Base-by-base conservation (phyloP, 306 rosid genomes). In the Parietaria judaica region DNA sequence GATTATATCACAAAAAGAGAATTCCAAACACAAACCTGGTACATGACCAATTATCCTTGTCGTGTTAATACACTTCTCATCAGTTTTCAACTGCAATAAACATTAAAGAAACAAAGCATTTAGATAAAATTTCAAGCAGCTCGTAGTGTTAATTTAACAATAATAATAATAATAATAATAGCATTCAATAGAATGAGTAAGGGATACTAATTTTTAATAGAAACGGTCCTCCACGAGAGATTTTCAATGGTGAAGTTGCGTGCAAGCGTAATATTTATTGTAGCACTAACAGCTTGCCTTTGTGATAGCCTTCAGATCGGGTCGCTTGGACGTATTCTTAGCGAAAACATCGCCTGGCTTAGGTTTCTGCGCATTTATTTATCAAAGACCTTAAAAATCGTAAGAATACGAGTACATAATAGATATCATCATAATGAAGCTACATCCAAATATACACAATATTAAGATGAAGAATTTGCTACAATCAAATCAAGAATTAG, bases 261-360 rank as follows among this genome's bases (percentile, higher is more conserved):
- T n/a, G n/a, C n/a, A n/a, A n/a, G 37, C 39, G 14, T 5, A 53
- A 39, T 11, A 45, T 43, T 54, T 43, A 10, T 39, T 23, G n/a
- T n/a, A n/a, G n/a, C n/a, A n/a, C 56, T 60, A 45, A 36, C 44
- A 56, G 71, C 80, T 56, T 66, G 70, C 76, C 80, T 66, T 45
- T 1, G 72, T 51, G 66, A 71, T 39, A 14, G 73, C 73, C 69
- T 76, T 76, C 62, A 76, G 51, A 68, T 77, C 81, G 36, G 78
- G 74, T 68, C 78, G 60, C 54, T 68, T 67, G 59, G 74, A 52
- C 66, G 60, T 17, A 14, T 59, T 67, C 74, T 59, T 72, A 46
- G 34, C 15, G 48, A 44, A 35, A 56, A 45, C 77, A 43, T 44
- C 53, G 15, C 43, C 7, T 48, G 51, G 68, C 51, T 57, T 58